Conservation (phyloP, 495 filamentous ascomycete genomes). For the Penicillium dipodomyicola region DNA sequence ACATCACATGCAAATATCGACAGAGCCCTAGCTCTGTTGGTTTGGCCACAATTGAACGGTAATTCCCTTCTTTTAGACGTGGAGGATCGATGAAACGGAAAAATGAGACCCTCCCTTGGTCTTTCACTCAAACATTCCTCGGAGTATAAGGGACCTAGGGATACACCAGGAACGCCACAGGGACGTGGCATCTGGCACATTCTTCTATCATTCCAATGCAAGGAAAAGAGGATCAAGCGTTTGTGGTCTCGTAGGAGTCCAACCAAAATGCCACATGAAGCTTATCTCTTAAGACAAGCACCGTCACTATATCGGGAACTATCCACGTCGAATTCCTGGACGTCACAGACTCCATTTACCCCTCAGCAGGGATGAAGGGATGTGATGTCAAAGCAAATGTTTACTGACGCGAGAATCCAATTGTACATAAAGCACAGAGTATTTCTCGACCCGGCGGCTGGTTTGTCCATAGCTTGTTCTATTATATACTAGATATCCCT, state of each 20-base stretch:
- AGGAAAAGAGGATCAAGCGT: slow-evolving; percentile 10
- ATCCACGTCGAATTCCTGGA: slow-evolving; percentile 19
- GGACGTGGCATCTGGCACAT: slow-evolving; percentile 26
- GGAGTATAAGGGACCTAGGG: slow-evolving; percentile 24
- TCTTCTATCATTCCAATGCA: slow-evolving; percentile 25
- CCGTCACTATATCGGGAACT: slow-evolving; percentile 1
- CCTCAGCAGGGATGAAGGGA: slow-evolving; percentile 22
- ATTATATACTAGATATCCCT: neutral
- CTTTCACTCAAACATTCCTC: slow-evolving; percentile 19
- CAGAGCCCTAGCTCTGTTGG: neutral
- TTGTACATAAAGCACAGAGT: slow-evolving; percentile 19
- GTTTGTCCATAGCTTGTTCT: neutral
- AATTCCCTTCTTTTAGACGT: neutral
- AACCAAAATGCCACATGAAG: slow-evolving; percentile 20
- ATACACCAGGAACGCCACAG: slow-evolving; percentile 3
- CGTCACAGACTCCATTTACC: slow-evolving; percentile 16
- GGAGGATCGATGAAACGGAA: neutral
- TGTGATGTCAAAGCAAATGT: slow-evolving; percentile 11
- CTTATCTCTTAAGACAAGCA: slow-evolving; percentile 9
- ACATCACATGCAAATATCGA: neutral
- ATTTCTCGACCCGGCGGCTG: neutral
- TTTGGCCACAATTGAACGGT: neutral
- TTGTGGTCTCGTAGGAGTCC: neutral
- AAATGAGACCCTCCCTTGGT: neutral
- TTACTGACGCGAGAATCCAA: neutral